These are phyloP conservation scores for Cnidoscolus chayamansa DNA, from an alignment of 441 rosid species.

Conservation along the genomic window DNA sequence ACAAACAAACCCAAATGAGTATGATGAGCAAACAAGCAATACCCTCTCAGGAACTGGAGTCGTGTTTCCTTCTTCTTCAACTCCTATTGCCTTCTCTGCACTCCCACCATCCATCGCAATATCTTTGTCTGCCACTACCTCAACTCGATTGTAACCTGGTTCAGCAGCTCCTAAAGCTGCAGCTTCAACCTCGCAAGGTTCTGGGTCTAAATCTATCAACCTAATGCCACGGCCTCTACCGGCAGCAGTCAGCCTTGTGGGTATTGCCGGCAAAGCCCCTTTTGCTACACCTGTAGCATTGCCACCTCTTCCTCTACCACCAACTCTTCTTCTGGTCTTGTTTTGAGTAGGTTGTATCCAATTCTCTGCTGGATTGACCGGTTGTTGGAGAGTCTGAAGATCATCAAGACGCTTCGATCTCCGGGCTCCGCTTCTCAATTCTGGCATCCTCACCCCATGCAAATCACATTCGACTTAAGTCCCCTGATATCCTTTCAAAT, in stretches of 20 bases:
- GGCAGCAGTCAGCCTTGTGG: constrained; percentile 64
- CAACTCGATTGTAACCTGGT: constrained; percentile 62
- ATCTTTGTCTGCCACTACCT: constrained; percentile 76
- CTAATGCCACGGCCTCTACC: constrained; percentile 91
- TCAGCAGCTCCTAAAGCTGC: constrained; percentile 64
- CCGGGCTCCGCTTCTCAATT: constrained; percentile 96
- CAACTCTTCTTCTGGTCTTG: constrained; percentile 79
- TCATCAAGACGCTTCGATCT: constrained; percentile 88
- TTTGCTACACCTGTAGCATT: constrained; percentile 81
- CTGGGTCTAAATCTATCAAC: constrained; percentile 77
- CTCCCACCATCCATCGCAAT: constrained; percentile 76
- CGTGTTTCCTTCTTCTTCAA: constrained; percentile 76
- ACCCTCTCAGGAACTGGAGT: constrained; percentile 93
- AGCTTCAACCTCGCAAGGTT: constrained; percentile 69
- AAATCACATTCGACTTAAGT: constrained; percentile 47
- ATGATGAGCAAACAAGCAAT: constrained; percentile 27
- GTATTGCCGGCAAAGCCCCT: constrained; percentile 50
- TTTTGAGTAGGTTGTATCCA: constrained; percentile 62
- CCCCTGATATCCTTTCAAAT: constrained; percentile 30
- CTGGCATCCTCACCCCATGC: constrained; percentile 98
- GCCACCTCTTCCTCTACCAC: constrained; percentile 94
- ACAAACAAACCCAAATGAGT: constrained; percentile 4
- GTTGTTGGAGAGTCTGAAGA: constrained; percentile 70
- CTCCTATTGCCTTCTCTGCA: constrained; percentile 62
- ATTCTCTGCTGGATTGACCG: constrained; percentile 57